Conservation (phyloP, 2,329 filamentous ascomycete genomes). For the Westerdykella ornata region DNA sequence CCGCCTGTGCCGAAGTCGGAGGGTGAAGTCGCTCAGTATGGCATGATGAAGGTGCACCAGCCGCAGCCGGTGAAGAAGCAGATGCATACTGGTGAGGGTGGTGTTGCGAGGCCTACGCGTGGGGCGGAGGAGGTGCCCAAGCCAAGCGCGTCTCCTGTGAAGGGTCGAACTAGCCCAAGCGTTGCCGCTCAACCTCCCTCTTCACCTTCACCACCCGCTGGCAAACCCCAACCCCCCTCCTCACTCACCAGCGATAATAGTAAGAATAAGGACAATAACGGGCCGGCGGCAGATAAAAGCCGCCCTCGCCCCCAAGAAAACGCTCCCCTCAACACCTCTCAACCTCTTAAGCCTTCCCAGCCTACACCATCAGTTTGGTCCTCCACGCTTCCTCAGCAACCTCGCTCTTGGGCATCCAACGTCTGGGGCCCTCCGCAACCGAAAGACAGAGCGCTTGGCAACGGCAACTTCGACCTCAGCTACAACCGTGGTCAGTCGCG, state of each 20-base stretch:
- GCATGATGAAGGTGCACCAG: constrained; percentile 57
- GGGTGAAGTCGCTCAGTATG: constrained; percentile 54
- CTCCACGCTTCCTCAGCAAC: constrained; percentile 9
- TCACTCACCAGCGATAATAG: constrained; percentile 17
- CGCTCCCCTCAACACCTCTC: constrained; percentile 4
- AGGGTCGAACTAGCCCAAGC: constrained; percentile 11
- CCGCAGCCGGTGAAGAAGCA: constrained; percentile 44
- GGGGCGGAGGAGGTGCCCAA: constrained; percentile 9
- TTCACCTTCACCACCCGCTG: constrained; percentile 8
- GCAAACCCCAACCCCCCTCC: constrained; percentile 9
- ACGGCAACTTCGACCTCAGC: constrained; percentile 66
- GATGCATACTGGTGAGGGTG: constrained; percentile 13
- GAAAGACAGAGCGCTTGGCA: constrained; percentile 64
- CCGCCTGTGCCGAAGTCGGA: constrained; percentile 52
- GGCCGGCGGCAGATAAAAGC: constrained; percentile 5
- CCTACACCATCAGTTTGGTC: constrained; percentile 23
- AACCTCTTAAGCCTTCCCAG: constrained; percentile 18
- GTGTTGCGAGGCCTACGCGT: constrained; percentile 10
- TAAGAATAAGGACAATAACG: constrained; percentile 14
- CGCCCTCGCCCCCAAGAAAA: constrained; percentile 10
- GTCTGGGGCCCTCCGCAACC: constrained; percentile 67
- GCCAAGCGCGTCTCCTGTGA: constrained; percentile 17
- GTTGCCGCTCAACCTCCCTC: constrained; percentile 11
- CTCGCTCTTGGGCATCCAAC: constrained; percentile 37
- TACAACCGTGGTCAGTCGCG: constrained; percentile 47